phyloP scores from a whole-genome alignment of 2,329 filamentous ascomycete genomes.

The Microcera coccophila region DNA sequence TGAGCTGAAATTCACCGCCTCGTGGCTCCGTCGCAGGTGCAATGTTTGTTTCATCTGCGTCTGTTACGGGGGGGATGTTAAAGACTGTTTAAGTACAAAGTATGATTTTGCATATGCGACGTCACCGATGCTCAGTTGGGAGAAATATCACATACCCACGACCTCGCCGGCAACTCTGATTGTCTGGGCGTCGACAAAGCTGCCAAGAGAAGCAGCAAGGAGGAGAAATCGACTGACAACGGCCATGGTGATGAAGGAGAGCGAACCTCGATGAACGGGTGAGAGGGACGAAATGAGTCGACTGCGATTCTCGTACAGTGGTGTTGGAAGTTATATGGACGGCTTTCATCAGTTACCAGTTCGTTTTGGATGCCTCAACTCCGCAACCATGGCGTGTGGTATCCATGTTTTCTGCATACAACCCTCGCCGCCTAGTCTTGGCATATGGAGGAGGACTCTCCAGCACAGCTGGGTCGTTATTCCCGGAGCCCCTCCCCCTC shows the following conservation, averaged over 20 bases:
- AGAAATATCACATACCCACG: conserved; percentile 15
- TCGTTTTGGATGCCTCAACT: too few species aligned
- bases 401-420: too few species aligned
- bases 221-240: conserved; percentile 5
- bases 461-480: too few species aligned
- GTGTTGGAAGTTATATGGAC: neutral
- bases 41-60: conserved; percentile 18
- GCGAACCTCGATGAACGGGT: conserved; percentile 8
- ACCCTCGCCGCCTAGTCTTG: too few species aligned
- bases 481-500: too few species aligned
- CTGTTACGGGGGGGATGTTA: conserved; percentile 9
- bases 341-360: too few species aligned
- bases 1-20: conserved; percentile 31
- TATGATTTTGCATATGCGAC: neutral
- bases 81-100: neutral
- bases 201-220: conserved; percentile 6
- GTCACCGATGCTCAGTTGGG: neutral
- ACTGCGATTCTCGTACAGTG: neutral
- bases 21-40: conserved; percentile 21
- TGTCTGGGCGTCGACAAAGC: conserved; percentile 14
- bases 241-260: conserved; percentile 14
- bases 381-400: too few species aligned
- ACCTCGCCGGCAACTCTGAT: conserved; percentile 18
- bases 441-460: too few species aligned
- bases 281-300: neutral